A percentile compares a stretch with the other conserved stretches of the same genome.
Conservation (phyloP, 2,329 filamentous ascomycete genomes). For the Colletotrichum nymphaeae region DNA sequence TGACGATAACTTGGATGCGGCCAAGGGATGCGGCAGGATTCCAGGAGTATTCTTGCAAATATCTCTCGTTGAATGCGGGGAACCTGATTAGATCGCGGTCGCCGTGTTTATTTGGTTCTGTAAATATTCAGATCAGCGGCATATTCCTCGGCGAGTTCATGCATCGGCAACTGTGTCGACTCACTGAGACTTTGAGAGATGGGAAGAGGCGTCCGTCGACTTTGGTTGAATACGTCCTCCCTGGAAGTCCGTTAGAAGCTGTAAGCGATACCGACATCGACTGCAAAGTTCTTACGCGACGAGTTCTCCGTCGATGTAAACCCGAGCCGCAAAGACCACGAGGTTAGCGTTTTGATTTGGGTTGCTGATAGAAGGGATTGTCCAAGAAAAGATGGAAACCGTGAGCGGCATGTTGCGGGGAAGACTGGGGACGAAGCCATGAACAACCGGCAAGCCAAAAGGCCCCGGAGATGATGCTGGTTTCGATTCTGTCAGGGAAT, state of each 20-base stretch:
- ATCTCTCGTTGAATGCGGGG: conserved; percentile 76
- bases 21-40: conserved; percentile 77
- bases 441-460: conserved; percentile 72
- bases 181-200: not conserved
- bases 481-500: conserved; percentile 59
- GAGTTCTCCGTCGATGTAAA: conserved; percentile 76
- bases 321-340: conserved; percentile 72
- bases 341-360: conserved; percentile 65
- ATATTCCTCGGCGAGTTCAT: not conserved
- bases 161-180: not conserved
- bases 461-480: conserved; percentile 56
- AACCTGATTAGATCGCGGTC: conserved; percentile 75
- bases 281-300: conserved; percentile 61
- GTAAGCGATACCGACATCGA: not conserved
- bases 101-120: conserved; percentile 66
- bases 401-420: conserved; percentile 69
- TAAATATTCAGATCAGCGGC: not conserved
- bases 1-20: conserved; percentile 80
- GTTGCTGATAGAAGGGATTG: conserved; percentile 68
- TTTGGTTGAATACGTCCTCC: not conserved
- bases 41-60: conserved; percentile 78
- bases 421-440: conserved; percentile 77
- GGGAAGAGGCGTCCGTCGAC: not conserved
- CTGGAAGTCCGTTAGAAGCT: not conserved
- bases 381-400: conserved; percentile 82